phyloP scores from a whole-genome alignment of 805 yeast species.

The Cyberlindnera amylophila region DNA sequence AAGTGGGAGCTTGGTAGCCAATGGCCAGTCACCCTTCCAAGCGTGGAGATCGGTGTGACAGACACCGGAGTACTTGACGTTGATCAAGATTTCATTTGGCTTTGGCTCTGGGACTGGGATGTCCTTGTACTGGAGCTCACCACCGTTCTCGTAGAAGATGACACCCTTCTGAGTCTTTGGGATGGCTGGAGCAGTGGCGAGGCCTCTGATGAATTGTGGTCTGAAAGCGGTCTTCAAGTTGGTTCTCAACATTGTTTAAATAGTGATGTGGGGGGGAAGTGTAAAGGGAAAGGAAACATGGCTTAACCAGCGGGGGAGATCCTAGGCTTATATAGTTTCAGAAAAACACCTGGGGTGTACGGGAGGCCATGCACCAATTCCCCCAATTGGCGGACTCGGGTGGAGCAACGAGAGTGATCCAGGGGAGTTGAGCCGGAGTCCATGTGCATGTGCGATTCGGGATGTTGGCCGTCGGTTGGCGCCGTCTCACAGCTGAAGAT shows the following conservation, averaged over 20 bases:
- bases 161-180: conserved; percentile 52
- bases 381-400: too few relatives aligned
- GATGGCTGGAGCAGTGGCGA: conserved; percentile 32
- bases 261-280: neutral
- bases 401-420: conserved; percentile 8
- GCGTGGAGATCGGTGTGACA: conserved; percentile 76
- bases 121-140: conserved; percentile 46
- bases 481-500: too few relatives aligned
- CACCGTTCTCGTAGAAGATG: conserved; percentile 49
- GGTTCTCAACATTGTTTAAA: conserved; percentile 24
- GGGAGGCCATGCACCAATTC: too few relatives aligned
- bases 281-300: neutral
- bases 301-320: neutral
- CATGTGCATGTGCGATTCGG: conserved; percentile 1
- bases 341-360: neutral
- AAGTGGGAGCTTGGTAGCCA: conserved; percentile 54
- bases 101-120: conserved; percentile 59
- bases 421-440: conserved; percentile 2
- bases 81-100: conserved; percentile 58
- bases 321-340: neutral
- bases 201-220: conserved; percentile 25
- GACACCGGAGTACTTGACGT: conserved; percentile 71
- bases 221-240: conserved; percentile 19
- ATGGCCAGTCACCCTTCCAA: conserved; percentile 39
- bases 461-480: neutral